phyloP scores from a whole-genome alignment of 768 basidiomycete species.

The Naganishia vaughanmartiniae region DNA sequence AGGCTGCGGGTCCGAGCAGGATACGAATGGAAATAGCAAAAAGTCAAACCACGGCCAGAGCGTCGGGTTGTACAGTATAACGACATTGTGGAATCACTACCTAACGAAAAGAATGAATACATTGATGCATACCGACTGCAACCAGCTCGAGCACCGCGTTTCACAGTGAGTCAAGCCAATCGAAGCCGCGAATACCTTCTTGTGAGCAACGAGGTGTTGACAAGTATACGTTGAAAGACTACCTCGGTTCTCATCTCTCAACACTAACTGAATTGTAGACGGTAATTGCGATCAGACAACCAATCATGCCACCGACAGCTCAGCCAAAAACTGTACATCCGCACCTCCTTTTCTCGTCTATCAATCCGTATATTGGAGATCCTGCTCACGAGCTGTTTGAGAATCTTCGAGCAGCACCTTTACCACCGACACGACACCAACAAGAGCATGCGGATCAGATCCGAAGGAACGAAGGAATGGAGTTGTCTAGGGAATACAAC shows the following conservation, averaged over 20 bases:
- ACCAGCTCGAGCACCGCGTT: no score
- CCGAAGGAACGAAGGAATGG: background rate
- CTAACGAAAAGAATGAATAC: background rate
- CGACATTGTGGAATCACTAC: background rate
- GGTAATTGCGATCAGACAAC: background rate
- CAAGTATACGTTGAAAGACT: no score
- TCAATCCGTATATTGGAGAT: background rate
- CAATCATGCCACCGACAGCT: background rate
- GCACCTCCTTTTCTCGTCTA: background rate
- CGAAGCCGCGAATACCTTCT: background rate
- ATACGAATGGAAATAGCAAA: background rate
- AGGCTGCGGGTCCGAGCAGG: background rate
- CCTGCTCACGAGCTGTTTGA: conserved; percentile 6
- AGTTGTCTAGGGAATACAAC: background rate
- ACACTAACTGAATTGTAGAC: background rate
- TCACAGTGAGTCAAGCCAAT: background rate
- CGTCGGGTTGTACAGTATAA: background rate
- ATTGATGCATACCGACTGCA: background rate
- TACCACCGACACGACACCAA: background rate
- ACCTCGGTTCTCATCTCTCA: no score
- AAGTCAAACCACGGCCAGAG: background rate
- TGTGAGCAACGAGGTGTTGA: background rate
- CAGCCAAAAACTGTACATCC: background rate
- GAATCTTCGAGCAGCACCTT: background rate
- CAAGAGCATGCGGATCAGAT: background rate